These are phyloP conservation scores for Clonostachys chloroleuca DNA, from an alignment of 2,329 filamentous ascomycete genomes.

Conservation along the genomic window DNA sequence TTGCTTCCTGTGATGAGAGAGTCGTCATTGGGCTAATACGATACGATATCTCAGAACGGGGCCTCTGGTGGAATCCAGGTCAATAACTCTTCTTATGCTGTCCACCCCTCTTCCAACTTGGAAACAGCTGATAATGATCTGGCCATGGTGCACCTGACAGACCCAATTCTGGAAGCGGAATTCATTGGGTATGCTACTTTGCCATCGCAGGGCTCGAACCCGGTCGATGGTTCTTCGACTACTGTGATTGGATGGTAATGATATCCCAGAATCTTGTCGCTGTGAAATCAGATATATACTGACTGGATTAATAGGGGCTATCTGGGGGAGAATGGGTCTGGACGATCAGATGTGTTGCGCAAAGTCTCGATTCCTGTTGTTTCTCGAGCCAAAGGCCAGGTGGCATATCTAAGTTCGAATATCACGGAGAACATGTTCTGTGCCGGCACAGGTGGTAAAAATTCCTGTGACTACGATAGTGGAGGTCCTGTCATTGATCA, in stretches of 20 bases:
- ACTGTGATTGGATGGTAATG: constrained; percentile 3
- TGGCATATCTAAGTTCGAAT: constrained; percentile 10
- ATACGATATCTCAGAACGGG: neutral
- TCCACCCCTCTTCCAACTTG: constrained; percentile 13
- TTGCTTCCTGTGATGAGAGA: too few relatives aligned
- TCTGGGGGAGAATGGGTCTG: constrained; percentile 3
- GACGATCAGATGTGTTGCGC: constrained; percentile 10
- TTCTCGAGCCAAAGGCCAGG: constrained; percentile 14
- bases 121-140: constrained; percentile 14
- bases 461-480: constrained; percentile 22
- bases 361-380: constrained; percentile 23
- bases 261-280: neutral
- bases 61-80: constrained; percentile 15
- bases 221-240: neutral
- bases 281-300: too few relatives aligned
- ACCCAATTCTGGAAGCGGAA: constrained; percentile 7
- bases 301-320: neutral
- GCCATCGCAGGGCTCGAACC: constrained; percentile 1
- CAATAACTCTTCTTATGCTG: constrained; percentile 11
- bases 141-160: constrained; percentile 19
- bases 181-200: constrained; percentile 1
- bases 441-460: constrained; percentile 20
- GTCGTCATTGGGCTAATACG: neutral
- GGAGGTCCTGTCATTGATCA: constrained; percentile 20
- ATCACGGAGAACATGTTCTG: constrained; percentile 24